Conservation (phyloP, 164 flowering plant species). For the Berberis vulgaris region DNA sequence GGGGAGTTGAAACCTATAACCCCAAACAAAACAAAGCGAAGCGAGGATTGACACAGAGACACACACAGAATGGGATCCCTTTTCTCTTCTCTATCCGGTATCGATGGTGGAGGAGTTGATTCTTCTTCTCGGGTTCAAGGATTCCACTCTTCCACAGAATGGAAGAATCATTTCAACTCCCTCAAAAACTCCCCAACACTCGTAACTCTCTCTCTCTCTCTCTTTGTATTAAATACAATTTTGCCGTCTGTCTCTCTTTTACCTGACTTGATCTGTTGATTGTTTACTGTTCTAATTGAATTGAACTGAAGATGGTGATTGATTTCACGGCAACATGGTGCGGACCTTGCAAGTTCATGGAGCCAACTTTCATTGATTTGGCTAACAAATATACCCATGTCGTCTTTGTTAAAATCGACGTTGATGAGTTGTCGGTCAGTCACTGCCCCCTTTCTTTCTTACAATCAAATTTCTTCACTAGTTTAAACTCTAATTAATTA, state of each 20-base stretch:
- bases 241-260: neutral
- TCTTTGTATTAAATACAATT: neutral
- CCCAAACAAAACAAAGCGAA: too few species aligned
- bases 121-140: neutral
- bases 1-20: too few species aligned
- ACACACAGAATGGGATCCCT: too few species aligned
- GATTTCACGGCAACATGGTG: constrained; percentile 87
- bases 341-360: constrained; percentile 73
- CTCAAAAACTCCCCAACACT: constrained; percentile 3
- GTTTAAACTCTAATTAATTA: too few species aligned
- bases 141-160: constrained; percentile 7
- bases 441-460: too few species aligned
- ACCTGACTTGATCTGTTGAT: neutral
- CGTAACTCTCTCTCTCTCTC: neutral
- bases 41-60: too few species aligned
- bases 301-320: constrained; percentile 35
- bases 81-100: too few species aligned
- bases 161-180: constrained; percentile 7
- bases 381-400: constrained; percentile 50
- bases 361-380: constrained; percentile 42
- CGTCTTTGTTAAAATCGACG: constrained; percentile 54
- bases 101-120: too few species aligned
- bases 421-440: constrained; percentile 58
- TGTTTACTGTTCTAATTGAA: too few species aligned
- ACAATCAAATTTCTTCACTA: too few species aligned